Evolutionary conservation across 371 early-diverging fungal species (phyloP).

Genomic region (Mortierella sp.): DNA sequence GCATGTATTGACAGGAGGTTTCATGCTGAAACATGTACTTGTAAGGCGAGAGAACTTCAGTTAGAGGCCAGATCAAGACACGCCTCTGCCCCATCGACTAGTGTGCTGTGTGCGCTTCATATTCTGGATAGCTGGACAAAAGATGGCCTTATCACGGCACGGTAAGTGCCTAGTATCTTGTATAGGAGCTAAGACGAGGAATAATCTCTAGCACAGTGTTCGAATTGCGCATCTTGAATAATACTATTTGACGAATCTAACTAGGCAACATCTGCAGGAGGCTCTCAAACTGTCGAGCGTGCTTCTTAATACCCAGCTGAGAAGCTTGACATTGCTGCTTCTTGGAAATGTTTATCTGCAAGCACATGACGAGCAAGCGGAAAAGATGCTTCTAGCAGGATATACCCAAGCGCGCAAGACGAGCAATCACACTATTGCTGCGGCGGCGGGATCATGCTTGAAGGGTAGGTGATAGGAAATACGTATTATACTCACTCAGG

Average conservation of each 20-base stretch:
- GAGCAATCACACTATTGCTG: slow-evolving; percentile 31
- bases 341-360: slow-evolving; percentile 46
- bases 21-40: too few relatives aligned
- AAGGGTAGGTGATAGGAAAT: slow-evolving; percentile 27
- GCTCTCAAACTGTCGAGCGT: slow-evolving; percentile 32
- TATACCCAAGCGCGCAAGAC: slow-evolving; percentile 42
- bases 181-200: neutral
- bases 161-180: slow-evolving; percentile 11
- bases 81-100: slow-evolving; percentile 10
- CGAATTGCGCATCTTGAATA: too few relatives aligned
- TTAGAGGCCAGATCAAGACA: slow-evolving; percentile 25
- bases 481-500: too few relatives aligned
- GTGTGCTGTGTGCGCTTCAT: slow-evolving; percentile 37
- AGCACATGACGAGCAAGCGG: slow-evolving; percentile 45
- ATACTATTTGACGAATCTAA: too few relatives aligned
- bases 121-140: slow-evolving; percentile 42
- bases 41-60: slow-evolving; percentile 26
- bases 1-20: too few relatives aligned
- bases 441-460: slow-evolving; percentile 40
- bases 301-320: slow-evolving; percentile 44
- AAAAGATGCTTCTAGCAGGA: slow-evolving; percentile 42
- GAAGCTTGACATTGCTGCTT: slow-evolving; percentile 39
- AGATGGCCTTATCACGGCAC: slow-evolving; percentile 38
- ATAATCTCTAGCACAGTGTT: too few relatives aligned
- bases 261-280: slow-evolving; percentile 52